Conservation (phyloP, 345 rosid genomes). For the Lepidium aucheri region DNA sequence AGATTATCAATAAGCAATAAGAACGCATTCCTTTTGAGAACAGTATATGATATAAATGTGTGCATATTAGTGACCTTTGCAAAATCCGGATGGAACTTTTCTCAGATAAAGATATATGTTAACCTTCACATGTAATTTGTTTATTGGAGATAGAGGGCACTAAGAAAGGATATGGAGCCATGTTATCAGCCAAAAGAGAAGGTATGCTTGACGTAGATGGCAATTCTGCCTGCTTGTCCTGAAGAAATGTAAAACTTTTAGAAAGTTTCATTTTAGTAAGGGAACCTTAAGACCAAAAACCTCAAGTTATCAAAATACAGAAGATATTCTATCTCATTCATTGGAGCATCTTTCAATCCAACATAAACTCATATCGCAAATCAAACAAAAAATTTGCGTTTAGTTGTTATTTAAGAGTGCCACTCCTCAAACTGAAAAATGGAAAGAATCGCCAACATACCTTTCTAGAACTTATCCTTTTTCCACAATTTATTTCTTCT, state of each 20-base stretch:
- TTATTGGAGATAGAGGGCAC: conserved; percentile 38
- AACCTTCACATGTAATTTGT: conserved; percentile 49
- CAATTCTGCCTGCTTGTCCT: conserved; percentile 62
- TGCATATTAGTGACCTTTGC: not conserved
- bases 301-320: not conserved
- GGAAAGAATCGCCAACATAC: conserved; percentile 30
- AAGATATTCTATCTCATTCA: no score
- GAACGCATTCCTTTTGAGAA: not conserved
- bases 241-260: conserved; percentile 36
- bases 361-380: no score
- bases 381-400: no score
- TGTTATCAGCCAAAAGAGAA: conserved; percentile 40
- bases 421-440: not conserved
- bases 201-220: conserved; percentile 37
- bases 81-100: not conserved
- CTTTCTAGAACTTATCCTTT: conserved; percentile 56
- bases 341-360: no score
- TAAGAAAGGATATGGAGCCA: conserved; percentile 43
- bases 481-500: conserved; percentile 55
- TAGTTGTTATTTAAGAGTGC: not conserved
- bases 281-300: not conserved
- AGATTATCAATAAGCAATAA: not conserved
- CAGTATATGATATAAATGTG: not conserved
- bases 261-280: not conserved
- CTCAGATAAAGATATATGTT: not conserved